phyloP scores from a whole-genome alignment of 148 eudicot species.

The Rhododendron williamsianum region DNA sequence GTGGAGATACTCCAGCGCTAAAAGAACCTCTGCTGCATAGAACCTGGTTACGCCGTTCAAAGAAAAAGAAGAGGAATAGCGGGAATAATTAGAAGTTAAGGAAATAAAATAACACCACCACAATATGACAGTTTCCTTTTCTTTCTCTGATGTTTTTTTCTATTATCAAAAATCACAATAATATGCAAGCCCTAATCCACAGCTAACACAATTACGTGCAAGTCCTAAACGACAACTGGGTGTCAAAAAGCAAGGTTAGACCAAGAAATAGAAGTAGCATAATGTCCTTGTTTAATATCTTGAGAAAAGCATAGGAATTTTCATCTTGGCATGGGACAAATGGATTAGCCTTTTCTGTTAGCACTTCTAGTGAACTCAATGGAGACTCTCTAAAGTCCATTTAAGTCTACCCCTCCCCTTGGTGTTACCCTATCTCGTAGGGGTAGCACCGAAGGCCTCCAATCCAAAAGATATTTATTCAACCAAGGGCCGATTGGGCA shows the following conservation, averaged over 20 bases:
- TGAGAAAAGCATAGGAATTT: background rate
- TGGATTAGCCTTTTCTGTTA: background rate
- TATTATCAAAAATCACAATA: background rate
- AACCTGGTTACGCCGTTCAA: conserved; percentile 11
- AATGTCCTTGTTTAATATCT: background rate
- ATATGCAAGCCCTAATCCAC: background rate
- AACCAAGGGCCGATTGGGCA: background rate
- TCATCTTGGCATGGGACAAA: background rate
- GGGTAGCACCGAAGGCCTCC: background rate
- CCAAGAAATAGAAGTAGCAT: background rate
- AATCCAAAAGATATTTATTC: background rate
- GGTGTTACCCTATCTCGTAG: background rate
- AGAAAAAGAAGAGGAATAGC: background rate
- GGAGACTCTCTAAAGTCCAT: background rate
- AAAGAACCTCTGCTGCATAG: conserved; percentile 30
- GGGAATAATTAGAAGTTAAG: background rate
- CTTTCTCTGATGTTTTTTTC: background rate
- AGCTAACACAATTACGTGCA: background rate
- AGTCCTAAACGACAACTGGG: background rate
- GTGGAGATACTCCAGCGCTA: conserved; percentile 44
- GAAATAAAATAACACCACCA: background rate
- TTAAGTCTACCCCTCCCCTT: background rate
- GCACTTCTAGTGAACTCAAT: background rate
- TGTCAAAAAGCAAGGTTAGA: background rate
- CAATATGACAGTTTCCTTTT: background rate